Evolutionary conservation across 768 basidiomycete species (phyloP).

Genomic region (Tylopilus sp.): DNA sequence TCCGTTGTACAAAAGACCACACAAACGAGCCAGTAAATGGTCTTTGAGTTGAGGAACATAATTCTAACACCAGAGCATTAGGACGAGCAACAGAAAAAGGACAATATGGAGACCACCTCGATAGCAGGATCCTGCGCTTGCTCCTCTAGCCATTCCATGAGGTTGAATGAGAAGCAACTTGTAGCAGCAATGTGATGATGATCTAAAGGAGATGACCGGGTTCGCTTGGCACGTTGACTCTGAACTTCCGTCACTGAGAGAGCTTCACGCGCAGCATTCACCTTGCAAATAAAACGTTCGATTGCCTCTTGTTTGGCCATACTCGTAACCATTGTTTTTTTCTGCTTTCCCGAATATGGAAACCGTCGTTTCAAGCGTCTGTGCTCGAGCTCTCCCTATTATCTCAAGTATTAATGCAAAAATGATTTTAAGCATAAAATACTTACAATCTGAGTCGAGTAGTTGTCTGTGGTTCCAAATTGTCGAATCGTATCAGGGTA

Average conservation of each 20-base stretch:
- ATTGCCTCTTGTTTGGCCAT: conserved; percentile 24
- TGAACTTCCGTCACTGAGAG: no score
- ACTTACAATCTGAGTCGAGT: background rate
- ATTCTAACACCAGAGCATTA: conserved; percentile 15
- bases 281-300: conserved; percentile 7
- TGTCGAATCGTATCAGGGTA: background rate
- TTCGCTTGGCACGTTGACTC: background rate
- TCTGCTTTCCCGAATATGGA: conserved; percentile 34
- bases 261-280: background rate
- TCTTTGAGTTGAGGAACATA: conserved; percentile 18
- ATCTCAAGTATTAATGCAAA: no score
- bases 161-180: no score
- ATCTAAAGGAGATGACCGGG: no score
- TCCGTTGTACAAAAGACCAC: conserved; percentile 19
- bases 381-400: conserved; percentile 37
- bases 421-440: no score
- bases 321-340: conserved; percentile 10
- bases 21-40: conserved; percentile 15
- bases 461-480: conserved; percentile 3
- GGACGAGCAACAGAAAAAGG: no score
- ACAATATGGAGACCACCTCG: no score
- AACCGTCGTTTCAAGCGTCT: conserved; percentile 34
- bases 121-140: no score
- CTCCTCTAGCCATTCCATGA: no score
- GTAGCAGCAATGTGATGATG: no score